Evolutionary conservation across 148 eudicot species (phyloP), one percentile per base, ranked within the genome.

Genomic region (Talinum fruticosum): DNA sequence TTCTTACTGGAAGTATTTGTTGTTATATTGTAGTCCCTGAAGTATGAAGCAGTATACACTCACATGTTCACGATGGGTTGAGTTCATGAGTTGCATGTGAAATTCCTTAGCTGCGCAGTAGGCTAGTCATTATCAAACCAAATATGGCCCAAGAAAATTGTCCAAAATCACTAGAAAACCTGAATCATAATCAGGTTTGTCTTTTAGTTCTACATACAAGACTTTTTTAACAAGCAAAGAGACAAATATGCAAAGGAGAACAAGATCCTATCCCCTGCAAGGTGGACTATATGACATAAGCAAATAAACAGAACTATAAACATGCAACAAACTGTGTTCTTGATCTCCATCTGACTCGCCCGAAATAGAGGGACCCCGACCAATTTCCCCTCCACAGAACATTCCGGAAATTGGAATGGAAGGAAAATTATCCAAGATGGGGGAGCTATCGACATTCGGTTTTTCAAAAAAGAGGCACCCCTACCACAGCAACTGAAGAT

Each of bases 401-500:
- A 89, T 84, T 72, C 99, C 99, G 6, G 83, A 83, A 16, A 93
- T 16, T 8, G 95, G 80, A 71, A 87, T 81, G 61, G 78, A 85
- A 4, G 98, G 95, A 32, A 96, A 96, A 83, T 93, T 91, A 61
- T 89, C 89, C 84, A 87, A 47, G 36, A 96, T 81, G 0, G 98
- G 98, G 49, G 86, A 65, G 87, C 92, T 91, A 75, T 91, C 98
- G 28, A 89, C 80, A 75, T 87, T 85, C n/a, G 75, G 69, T 24
- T 49, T 44, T 16, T 79, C 89, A 35, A 96, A 96, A 78, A 93
- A 93, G 77, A 18, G 16, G 86, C 83, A 30, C 91, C 99, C 0
- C 99, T 94, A 18, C 97, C 97, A 88, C 91, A 88, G 71, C 95
- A 96, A 72, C 93, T 19, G 65, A 96, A 96, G 41, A 96, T 82